phyloP scores from a whole-genome alignment of 2,329 filamentous ascomycete species.

The Elsinoe perseae region DNA sequence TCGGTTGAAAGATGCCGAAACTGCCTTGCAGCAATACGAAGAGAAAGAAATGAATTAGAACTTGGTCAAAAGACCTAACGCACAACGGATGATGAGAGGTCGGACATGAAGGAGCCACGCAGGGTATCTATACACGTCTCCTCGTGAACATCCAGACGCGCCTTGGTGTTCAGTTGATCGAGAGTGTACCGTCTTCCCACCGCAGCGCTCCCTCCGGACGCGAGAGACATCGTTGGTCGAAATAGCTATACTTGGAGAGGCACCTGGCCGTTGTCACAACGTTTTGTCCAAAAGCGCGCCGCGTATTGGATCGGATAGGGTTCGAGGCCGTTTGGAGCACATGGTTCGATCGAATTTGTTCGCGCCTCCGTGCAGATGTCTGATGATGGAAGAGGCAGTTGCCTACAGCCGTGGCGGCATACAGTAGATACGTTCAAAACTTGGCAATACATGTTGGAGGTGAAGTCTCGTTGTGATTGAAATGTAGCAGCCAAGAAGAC shows the following conservation, averaged over 20 bases:
- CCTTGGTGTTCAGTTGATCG: not conserved
- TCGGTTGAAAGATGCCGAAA: not conserved
- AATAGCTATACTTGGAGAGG: slow-evolving; percentile 3
- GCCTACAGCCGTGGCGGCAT: not conserved
- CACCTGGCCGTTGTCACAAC: not conserved
- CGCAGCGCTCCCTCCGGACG: not conserved
- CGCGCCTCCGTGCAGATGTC: not conserved
- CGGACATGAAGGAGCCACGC: not conserved
- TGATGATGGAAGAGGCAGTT: not conserved
- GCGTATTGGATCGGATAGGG: not conserved
- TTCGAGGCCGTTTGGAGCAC: not conserved
- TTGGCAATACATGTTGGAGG: slow-evolving; percentile 8
- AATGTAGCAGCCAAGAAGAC: not conserved
- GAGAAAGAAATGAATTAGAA: not conserved
- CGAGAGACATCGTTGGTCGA: slow-evolving; percentile 10
- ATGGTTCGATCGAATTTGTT: slow-evolving; percentile 1
- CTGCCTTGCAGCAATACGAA: not conserved
- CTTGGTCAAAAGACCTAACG: slow-evolving; percentile 1
- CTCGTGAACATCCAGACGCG: slow-evolving; percentile 2
- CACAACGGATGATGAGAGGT: slow-evolving; percentile 1
- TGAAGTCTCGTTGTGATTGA: not conserved
- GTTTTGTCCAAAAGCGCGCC: not conserved
- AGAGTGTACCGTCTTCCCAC: not conserved
- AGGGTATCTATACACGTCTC: slow-evolving; percentile 7
- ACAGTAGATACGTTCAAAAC: slow-evolving; percentile 5